phyloP scores from a whole-genome alignment of 495 filamentous ascomycete genomes.

The Annulohypoxylon nitens region DNA sequence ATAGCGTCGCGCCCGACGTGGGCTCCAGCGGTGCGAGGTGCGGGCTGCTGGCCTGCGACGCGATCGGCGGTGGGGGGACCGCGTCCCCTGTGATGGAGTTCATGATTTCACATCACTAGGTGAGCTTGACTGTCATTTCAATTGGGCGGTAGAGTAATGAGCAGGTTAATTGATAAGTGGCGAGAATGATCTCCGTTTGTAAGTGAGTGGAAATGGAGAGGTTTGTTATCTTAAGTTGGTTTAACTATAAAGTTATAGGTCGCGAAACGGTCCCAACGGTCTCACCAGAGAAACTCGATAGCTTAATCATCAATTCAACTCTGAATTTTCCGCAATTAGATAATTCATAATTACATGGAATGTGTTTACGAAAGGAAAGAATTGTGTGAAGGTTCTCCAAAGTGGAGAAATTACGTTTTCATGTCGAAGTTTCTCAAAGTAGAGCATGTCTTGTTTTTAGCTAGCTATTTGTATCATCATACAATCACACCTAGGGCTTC shows the following conservation, averaged over 20 bases:
- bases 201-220: background rate
- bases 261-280: background rate
- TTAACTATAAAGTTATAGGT: background rate
- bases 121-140: background rate
- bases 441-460: slow-evolving; percentile 10
- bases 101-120: slow-evolving; percentile 12
- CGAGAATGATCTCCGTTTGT: background rate
- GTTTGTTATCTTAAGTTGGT: background rate
- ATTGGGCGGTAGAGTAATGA: background rate
- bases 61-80: background rate
- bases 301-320: background rate
- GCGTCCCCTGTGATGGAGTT: background rate
- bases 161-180: background rate
- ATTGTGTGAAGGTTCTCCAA: slow-evolving; percentile 6
- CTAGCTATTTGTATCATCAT: slow-evolving; percentile 14
- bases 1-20: slow-evolving; percentile 45
- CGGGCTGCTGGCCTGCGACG: slow-evolving; percentile 28
- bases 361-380: background rate
- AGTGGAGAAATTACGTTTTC: slow-evolving; percentile 22
- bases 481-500: background rate
- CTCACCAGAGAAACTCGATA: too few species aligned
- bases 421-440: background rate
- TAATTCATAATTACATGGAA: background rate
- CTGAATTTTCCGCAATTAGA: background rate
- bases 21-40: slow-evolving; percentile 25